Evolutionary conservation across 108 stramenopile species (phyloP).

Genomic region (Aurantiochytrium sp.): DNA sequence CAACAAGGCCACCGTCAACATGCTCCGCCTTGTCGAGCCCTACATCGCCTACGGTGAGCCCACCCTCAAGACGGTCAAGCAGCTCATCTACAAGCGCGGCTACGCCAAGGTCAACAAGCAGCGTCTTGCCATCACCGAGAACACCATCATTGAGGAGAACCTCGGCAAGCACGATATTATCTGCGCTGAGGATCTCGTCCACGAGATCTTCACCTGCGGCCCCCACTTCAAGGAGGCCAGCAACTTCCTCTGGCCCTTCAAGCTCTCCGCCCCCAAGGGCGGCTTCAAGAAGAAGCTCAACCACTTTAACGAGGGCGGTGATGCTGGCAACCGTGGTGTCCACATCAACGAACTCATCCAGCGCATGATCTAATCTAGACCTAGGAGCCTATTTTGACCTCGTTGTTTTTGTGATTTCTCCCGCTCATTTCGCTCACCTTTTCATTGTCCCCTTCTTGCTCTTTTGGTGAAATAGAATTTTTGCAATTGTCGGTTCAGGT

Average conservation of each 20-base stretch:
- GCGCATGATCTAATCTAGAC: constrained; percentile 72
- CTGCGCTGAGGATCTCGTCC: constrained; percentile 84
- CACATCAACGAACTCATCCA: constrained; percentile 91
- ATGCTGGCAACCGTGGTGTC: constrained; percentile 88
- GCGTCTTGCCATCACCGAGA: constrained; percentile 82
- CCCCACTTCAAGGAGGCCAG: constrained; percentile 96
- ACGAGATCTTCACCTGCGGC: constrained; percentile 94
- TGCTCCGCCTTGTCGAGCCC: constrained; percentile 97
- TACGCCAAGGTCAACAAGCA: constrained; percentile 93
- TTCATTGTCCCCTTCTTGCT: no score
- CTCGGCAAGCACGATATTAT: constrained; percentile 63
- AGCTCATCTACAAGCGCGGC: constrained; percentile 98
- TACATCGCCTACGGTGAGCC: constrained; percentile 99
- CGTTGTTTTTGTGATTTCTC: neutral
- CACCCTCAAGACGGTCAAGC: constrained; percentile 79
- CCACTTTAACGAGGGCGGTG: constrained; percentile 98
- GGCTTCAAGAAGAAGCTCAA: constrained; percentile 98
- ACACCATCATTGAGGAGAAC: constrained; percentile 81
- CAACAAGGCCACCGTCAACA: constrained; percentile 95
- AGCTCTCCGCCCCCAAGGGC: constrained; percentile 90
- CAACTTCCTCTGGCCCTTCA: constrained; percentile 99
- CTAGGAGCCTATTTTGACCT: neutral
- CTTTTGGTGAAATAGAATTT: no score
- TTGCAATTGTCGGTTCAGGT: no score
- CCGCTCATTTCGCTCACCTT: neutral